Evolutionary conservation across 2,329 filamentous ascomycete genomes (phyloP).

Genomic region (Ascochyta koolunga): DNA sequence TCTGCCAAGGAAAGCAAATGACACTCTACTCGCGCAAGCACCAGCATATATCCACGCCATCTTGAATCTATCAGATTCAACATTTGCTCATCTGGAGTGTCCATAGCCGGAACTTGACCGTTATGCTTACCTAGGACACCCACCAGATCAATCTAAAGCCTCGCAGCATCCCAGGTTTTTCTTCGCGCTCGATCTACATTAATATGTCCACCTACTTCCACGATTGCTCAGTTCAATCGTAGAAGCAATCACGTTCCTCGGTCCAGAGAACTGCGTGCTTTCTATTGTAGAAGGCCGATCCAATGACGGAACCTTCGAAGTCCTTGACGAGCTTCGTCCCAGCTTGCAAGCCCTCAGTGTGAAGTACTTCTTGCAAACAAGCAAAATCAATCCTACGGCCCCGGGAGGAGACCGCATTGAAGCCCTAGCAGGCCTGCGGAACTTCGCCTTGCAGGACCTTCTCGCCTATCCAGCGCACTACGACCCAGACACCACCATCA

Average conservation of each 20-base stretch:
- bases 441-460: constrained; percentile 59
- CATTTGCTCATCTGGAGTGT: constrained; percentile 26
- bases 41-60: constrained; percentile 26
- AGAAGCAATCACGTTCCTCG: constrained; percentile 58
- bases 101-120: constrained; percentile 21
- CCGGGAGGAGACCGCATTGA: constrained; percentile 51
- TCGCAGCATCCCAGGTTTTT: constrained; percentile 39
- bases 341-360: constrained; percentile 47
- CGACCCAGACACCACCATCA: constrained; percentile 88
- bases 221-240: constrained; percentile 60
- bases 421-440: constrained; percentile 59
- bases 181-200: constrained; percentile 60
- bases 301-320: constrained; percentile 59
- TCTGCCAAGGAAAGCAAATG: constrained; percentile 16
- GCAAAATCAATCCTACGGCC: constrained; percentile 51
- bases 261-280: constrained; percentile 57
- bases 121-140: constrained; percentile 22
- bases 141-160: constrained; percentile 3
- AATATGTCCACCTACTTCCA: constrained; percentile 55
- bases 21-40: constrained; percentile 19
- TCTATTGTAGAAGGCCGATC: constrained; percentile 65
- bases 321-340: constrained; percentile 52
- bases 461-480: constrained; percentile 74
- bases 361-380: constrained; percentile 53
- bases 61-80: constrained; percentile 21